Base-by-base conservation (phyloP, 495 filamentous ascomycete species). In the Penicillium egyptiacum region DNA sequence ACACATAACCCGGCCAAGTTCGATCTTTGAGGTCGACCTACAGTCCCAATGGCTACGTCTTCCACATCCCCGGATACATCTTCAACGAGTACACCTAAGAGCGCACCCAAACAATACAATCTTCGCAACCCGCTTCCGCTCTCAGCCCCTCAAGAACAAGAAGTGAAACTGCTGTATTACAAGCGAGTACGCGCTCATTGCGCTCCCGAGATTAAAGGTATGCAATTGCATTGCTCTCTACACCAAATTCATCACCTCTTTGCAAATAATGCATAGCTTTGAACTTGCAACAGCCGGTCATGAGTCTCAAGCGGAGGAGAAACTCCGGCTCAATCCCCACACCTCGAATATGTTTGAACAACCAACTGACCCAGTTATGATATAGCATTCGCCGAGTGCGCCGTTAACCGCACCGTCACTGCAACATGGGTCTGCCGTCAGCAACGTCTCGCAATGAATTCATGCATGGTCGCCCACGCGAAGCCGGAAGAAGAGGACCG, bases 161-260 rank as follows among this genome's bases (percentile, higher is more conserved):
- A 96, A 77, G 92, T 98, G 44, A 84, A 90, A 49, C 87, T 95
- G 60, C 72, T 97, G 26, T 98, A 91, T 70, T 88, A 97, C 75
- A 90, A 89, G 65, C 82, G 89, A 28, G 95, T 98, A 56, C 80
- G 94, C 40, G 76, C 73, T 1, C 76, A 84, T 55, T 98, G 94
- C 73, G 86, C 85, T 0, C 80, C 86, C 1, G 91, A 98, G 67
- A 96, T 98, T 48, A 88, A 89, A 79, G 87, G 92, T 96, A 68
- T 40, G 72, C 72, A 31, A 45, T 30, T 8, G 4, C 22, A 9
- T 52, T 17, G 22, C 20, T 48, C 12, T 12, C 19, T 31, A 19
- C 17, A 10, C 30, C n/a, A 30, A 14, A 10, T 12, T 2, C 16
- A 14, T n/a, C 16, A n/a, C 19, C 9, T 19, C 16, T 19, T n/a